phyloP scores from a whole-genome alignment of 495 filamentous ascomycete genomes.

The Hypoxylon fragiforme region DNA sequence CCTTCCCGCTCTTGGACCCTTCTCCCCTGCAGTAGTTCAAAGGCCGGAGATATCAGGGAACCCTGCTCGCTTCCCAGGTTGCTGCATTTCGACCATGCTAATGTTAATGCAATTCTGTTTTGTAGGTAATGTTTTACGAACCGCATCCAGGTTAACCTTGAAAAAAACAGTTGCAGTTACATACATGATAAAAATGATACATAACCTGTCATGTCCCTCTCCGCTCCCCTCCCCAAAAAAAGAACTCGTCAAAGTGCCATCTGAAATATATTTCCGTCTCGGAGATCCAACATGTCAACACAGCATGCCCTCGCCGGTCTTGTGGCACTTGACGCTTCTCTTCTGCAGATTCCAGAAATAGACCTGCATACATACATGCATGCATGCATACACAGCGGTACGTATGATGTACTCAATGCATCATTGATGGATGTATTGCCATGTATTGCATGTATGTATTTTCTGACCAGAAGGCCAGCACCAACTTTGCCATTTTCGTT shows the following conservation, averaged over 20 bases:
- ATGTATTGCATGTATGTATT: no score
- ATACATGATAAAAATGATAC: conserved; percentile 17
- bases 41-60: conserved; percentile 22
- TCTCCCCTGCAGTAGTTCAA: conserved; percentile 32
- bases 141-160: no score
- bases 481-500: conserved; percentile 19
- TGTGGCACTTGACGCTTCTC: conserved; percentile 18
- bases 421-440: no score
- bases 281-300: conserved; percentile 10
- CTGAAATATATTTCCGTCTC: conserved; percentile 13
- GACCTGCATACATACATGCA: no score
- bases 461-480: conserved; percentile 14
- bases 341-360: conserved; percentile 26
- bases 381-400: no score
- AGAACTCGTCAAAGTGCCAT: no score
- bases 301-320: neutral
- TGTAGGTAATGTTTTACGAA: no score
- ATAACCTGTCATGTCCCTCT: conserved; percentile 19
- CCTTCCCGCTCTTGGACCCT: conserved; percentile 25
- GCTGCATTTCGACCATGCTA: conserved; percentile 12
- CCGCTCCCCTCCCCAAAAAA: no score
- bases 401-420: no score
- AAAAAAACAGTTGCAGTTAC: neutral
- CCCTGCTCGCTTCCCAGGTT: conserved; percentile 24
- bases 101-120: conserved; percentile 3